These are phyloP conservation scores for Colletotrichum nymphaeae DNA, from an alignment of 2,329 filamentous ascomycete species.

Conservation along the genomic window DNA sequence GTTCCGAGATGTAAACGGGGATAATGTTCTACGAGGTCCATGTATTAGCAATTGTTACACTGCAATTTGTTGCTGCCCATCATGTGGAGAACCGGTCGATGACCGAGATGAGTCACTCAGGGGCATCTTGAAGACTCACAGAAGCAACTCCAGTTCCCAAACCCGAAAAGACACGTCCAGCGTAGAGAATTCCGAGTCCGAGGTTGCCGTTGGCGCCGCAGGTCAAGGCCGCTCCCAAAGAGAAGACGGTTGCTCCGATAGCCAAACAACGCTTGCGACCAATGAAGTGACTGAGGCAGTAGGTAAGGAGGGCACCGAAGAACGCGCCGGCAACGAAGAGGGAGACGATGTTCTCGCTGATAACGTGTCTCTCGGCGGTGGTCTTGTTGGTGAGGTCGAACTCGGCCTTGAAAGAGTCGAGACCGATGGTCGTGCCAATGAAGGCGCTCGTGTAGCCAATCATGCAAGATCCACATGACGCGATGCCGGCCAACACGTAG, in stretches of 20 bases:
- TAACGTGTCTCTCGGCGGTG: slow-evolving; percentile 55
- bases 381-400: slow-evolving; percentile 65
- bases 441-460: slow-evolving; percentile 66
- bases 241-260: slow-evolving; percentile 45
- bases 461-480: slow-evolving; percentile 53
- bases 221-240: slow-evolving; percentile 64
- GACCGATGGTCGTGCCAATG: slow-evolving; percentile 73
- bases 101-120: background rate
- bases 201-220: slow-evolving; percentile 64
- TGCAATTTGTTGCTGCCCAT: background rate
- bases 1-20: slow-evolving; percentile 58
- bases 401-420: slow-evolving; percentile 70
- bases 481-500: slow-evolving; percentile 47
- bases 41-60: slow-evolving; percentile 18
- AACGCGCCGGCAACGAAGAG: slow-evolving; percentile 78
- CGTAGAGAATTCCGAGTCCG: slow-evolving; percentile 58
- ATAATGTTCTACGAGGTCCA: slow-evolving; percentile 56
- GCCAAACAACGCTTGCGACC: slow-evolving; percentile 65
- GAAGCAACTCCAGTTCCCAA: slow-evolving; percentile 50
- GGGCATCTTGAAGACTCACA: background rate
- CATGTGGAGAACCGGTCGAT: background rate
- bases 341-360: slow-evolving; percentile 74
- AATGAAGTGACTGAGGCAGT: slow-evolving; percentile 67
- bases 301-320: slow-evolving; percentile 73
- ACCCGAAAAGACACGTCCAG: slow-evolving; percentile 62